Evolutionary conservation across 2,329 filamentous ascomycete species (phyloP), one percentile per base, ranked within the genome.

Genomic region (Ceratocystiopsis minuta): DNA sequence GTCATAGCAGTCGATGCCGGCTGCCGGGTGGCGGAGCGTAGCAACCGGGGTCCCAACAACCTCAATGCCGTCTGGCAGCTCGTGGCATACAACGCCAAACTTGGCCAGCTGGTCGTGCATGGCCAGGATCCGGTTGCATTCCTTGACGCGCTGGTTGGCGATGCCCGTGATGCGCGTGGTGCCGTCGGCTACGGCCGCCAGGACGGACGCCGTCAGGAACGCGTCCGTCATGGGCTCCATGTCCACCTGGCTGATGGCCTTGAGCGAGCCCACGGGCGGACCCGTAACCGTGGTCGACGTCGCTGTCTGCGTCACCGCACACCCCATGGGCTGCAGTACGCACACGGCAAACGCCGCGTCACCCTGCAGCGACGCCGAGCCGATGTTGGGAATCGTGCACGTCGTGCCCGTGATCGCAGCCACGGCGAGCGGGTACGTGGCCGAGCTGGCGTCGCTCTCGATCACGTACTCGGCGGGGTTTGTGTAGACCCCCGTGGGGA

Each of bases 151-250:
- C 58, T 98, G 90, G 54, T 98, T 98, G 28, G 90, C 90, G 51
- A 98, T 98, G 39, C 90, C 90, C 15, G 78, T 80, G 50, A 98
- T 96, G 43, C 75, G 75, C 0, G 90, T 98, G 40, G 76, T 77
- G 2, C 83, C 84, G 14, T 72, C 75, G 11, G 88, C 86, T 36
- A 94, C 84, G 33, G 90, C 90, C 20, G 86, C 90, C 38, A 98
- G 70, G 5, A 94, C 86, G 2, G 86, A 92, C 16, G 90, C 90
- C 5, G 87, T 95, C 41, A 98, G 68, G 67, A 98, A 98, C 39
- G 90, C 90, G 60, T 98, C 90, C 0, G 90, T 98, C 90, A 98
- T 98, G 1, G 88, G 82, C 58, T 96, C 90, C 90, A 98, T 98
- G 54, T 98, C 87, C 24, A 98, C 77, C 45, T 88, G 80, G 16